A percentile compares a stretch with the other conserved stretches of the same genome.
These are phyloP conservation scores for Akanthomyces uredinophilus DNA, from an alignment of 2,329 filamentous ascomycete genomes.

Conservation along the genomic window DNA sequence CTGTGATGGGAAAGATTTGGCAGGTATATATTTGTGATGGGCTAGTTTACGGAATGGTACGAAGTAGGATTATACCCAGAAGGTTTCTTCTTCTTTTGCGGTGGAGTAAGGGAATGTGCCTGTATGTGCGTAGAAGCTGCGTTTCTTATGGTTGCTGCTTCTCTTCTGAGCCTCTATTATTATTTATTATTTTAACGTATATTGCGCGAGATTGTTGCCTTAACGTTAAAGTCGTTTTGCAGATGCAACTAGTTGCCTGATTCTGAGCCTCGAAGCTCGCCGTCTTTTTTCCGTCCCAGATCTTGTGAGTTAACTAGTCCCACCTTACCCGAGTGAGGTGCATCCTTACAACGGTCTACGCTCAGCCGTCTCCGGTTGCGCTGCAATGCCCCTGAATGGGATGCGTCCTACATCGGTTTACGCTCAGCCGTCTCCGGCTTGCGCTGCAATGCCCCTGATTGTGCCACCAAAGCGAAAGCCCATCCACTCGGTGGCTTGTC, in stretches of 20 bases:
- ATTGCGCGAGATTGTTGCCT: background rate
- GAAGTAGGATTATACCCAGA: conserved; percentile 5
- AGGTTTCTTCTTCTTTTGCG: background rate
- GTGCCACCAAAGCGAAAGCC: background rate
- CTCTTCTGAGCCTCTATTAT: background rate
- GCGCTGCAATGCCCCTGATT: background rate
- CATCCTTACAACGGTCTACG: too few species aligned
- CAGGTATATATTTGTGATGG: background rate
- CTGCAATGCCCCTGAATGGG: too few species aligned
- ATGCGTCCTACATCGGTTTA: too few species aligned
- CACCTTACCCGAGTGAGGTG: too few species aligned
- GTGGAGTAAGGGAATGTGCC: background rate
- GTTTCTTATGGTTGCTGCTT: background rate
- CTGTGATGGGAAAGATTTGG: background rate
- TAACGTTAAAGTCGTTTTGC: background rate
- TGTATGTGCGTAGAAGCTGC: background rate
- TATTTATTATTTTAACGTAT: background rate
- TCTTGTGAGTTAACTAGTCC: too few species aligned
- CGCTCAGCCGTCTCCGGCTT: background rate
- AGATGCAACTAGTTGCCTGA: background rate
- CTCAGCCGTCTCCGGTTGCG: background rate
- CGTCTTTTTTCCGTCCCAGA: too few species aligned
- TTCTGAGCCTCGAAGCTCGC: background rate
- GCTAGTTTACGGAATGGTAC: background rate
- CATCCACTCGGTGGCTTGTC: background rate